A percentile compares a stretch with the other conserved stretches of the same genome.
Conservation (phyloP, 1,284 basidiomycete genomes). For the Xerocomus amazonicus region DNA sequence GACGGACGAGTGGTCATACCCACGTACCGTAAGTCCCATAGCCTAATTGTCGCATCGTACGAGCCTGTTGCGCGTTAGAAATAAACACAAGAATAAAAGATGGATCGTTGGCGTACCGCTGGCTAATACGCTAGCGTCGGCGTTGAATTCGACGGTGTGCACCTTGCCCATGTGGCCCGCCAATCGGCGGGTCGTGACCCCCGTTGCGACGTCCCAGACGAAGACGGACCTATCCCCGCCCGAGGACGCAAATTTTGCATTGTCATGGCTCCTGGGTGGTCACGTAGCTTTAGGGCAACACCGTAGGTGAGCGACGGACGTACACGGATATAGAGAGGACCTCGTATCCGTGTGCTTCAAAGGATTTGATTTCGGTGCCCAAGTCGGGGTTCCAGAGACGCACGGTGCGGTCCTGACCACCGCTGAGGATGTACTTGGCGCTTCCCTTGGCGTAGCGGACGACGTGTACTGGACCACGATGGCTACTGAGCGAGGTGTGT, state of each 20-base stretch:
- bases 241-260: slow-evolving; percentile 88
- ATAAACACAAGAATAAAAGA: background rate
- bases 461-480: slow-evolving; percentile 82
- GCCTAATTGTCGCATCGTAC: slow-evolving; percentile 80
- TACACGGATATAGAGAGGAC: slow-evolving; percentile 88
- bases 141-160: slow-evolving; percentile 86
- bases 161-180: slow-evolving; percentile 89
- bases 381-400: slow-evolving; percentile 86
- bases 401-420: slow-evolving; percentile 87
- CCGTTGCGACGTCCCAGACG: slow-evolving; percentile 93
- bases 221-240: slow-evolving; percentile 93
- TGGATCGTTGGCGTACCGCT: slow-evolving; percentile 55
- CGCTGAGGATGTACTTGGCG: slow-evolving; percentile 86
- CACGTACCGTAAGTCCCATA: slow-evolving; percentile 83
- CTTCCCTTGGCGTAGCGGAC: slow-evolving; percentile 82
- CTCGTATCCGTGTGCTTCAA: slow-evolving; percentile 90
- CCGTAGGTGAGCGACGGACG: slow-evolving; percentile 27
- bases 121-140: slow-evolving; percentile 80
- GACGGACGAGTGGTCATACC: background rate
- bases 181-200: slow-evolving; percentile 76
- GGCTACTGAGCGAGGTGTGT: slow-evolving; percentile 56
- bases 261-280: slow-evolving; percentile 75
- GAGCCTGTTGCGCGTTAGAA: slow-evolving; percentile 51
- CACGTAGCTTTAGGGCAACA: background rate
- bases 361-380: slow-evolving; percentile 87